phyloP scores from a whole-genome alignment of 1,139 yeast genomes.

The Hansenula lynferdii region DNA sequence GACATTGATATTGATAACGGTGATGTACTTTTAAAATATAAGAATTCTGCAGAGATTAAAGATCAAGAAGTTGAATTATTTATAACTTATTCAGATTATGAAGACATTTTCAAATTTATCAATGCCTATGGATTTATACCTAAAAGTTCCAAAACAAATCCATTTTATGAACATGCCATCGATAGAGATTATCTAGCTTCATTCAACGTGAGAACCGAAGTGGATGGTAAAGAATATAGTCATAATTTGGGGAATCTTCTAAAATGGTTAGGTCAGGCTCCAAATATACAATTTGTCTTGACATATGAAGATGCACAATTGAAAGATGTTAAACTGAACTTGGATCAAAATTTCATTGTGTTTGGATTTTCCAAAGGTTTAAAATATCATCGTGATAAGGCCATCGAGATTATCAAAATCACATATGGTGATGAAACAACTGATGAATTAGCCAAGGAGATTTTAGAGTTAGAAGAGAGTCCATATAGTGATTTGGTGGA shows the following conservation, averaged over 20 bases:
- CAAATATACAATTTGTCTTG: conserved; percentile 28
- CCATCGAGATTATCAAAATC: conserved; percentile 12
- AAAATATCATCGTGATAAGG: conserved; percentile 12
- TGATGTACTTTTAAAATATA: conserved; percentile 39
- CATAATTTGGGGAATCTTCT: conserved; percentile 16
- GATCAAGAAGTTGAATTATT: conserved; percentile 31
- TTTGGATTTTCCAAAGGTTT: conserved; percentile 20
- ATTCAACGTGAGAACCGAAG: conserved; percentile 6
- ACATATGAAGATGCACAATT: conserved; percentile 13
- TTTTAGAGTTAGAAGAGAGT: conserved; percentile 15
- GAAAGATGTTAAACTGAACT: conserved; percentile 19
- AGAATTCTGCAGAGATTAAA: conserved; percentile 2
- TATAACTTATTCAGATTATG: conserved; percentile 45
- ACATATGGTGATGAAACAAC: conserved; percentile 7
- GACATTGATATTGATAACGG: conserved; percentile 49
- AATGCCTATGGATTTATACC: conserved; percentile 59
- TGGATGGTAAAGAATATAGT: conserved; percentile 7
- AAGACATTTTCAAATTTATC: conserved; percentile 43
- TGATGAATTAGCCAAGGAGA: conserved; percentile 9
- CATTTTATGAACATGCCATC: conserved; percentile 21
- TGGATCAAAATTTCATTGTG: conserved; percentile 26
- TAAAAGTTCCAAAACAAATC: conserved; percentile 11
- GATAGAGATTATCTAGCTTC: conserved; percentile 22
- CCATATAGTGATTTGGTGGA: conserved; percentile 16
- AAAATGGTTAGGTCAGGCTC: conserved; percentile 24